Percentiles rank a stretch among this genome's conserved stretches.
These are phyloP conservation scores for Vaucheria bursata DNA, from an alignment of 352 stramenopile genomes.

Conservation along the genomic window DNA sequence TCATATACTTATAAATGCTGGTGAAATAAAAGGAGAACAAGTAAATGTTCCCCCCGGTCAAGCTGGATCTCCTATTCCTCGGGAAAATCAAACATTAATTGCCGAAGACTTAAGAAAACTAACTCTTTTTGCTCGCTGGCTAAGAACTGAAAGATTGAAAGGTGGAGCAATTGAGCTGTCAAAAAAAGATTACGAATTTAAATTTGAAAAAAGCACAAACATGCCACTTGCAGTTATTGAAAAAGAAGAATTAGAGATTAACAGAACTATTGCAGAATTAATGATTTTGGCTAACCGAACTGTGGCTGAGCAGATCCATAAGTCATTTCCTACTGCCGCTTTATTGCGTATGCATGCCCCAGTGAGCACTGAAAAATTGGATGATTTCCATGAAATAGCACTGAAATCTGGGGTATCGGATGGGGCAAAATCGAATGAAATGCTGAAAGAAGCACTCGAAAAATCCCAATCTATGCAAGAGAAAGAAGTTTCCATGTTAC, in stretches of 20 bases:
- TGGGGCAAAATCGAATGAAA: neutral
- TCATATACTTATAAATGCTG: slow-evolving; percentile 27
- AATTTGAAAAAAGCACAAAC: slow-evolving; percentile 47
- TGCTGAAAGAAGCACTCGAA: neutral
- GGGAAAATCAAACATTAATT: slow-evolving; percentile 12
- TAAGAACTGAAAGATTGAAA: slow-evolving; percentile 6
- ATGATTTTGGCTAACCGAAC: slow-evolving; percentile 83
- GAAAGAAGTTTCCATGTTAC: slow-evolving; percentile 46
- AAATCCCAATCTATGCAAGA: neutral
- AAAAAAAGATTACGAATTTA: slow-evolving; percentile 36
- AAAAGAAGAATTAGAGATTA: slow-evolving; percentile 81
- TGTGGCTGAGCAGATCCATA: slow-evolving; percentile 70
- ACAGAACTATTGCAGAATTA: slow-evolving; percentile 80
- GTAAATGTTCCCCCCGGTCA: slow-evolving; percentile 20
- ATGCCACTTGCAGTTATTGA: slow-evolving; percentile 67
- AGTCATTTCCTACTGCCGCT: slow-evolving; percentile 65
- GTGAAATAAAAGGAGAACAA: slow-evolving; percentile 2
- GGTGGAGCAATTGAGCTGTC: slow-evolving; percentile 40
- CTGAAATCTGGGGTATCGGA: slow-evolving; percentile 43
- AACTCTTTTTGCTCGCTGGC: slow-evolving; percentile 17
- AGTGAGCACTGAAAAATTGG: slow-evolving; percentile 11
- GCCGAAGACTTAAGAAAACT: slow-evolving; percentile 18
- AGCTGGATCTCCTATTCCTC: slow-evolving; percentile 18
- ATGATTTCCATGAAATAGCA: slow-evolving; percentile 49
- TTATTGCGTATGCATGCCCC: slow-evolving; percentile 68